Evolutionary conservation across 2,329 filamentous ascomycete species (phyloP).

Genomic region (Chrysoporthe austroafricana): DNA sequence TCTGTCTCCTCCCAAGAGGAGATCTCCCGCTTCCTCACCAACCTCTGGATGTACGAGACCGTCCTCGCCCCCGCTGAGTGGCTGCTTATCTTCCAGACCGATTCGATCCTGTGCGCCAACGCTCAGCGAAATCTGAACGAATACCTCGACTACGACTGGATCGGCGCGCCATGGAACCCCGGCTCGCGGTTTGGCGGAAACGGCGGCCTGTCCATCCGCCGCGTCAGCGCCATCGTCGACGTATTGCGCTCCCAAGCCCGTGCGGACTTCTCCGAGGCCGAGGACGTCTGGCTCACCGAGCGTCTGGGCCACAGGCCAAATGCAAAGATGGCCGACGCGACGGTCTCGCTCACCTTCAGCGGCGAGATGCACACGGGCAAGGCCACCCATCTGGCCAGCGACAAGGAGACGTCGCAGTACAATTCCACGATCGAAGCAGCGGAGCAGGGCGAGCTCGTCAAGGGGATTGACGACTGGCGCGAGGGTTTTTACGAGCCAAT

Average conservation of each 20-base stretch:
- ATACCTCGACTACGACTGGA: constrained; percentile 59
- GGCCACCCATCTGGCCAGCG: constrained; percentile 25
- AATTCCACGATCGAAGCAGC: constrained; percentile 30
- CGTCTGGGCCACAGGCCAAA: constrained; percentile 52
- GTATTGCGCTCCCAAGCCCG: constrained; percentile 54
- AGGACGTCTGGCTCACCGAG: constrained; percentile 60
- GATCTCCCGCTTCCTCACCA: constrained; percentile 53
- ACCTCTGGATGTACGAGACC: constrained; percentile 56
- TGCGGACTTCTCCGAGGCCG: constrained; percentile 54
- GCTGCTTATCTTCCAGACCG: constrained; percentile 59
- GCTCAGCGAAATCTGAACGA: constrained; percentile 55
- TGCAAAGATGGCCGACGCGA: constrained; percentile 49
- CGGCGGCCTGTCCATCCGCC: constrained; percentile 58
- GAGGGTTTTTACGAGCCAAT: constrained; percentile 51
- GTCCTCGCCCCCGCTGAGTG: constrained; percentile 55
- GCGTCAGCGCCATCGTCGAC: constrained; percentile 53
- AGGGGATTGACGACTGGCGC: constrained; percentile 51
- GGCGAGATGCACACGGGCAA: constrained; percentile 29
- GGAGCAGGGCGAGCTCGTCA: constrained; percentile 42
- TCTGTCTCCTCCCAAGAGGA: constrained; percentile 51
- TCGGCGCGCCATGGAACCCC: constrained; percentile 47
- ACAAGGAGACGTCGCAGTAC: constrained; percentile 24
- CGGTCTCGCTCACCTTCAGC: constrained; percentile 30
- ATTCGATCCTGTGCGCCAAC: constrained; percentile 60
- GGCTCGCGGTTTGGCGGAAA: constrained; percentile 55